Evolutionary conservation across 305 asterid genomes (phyloP).

Genomic region (Salvia sclarea): DNA sequence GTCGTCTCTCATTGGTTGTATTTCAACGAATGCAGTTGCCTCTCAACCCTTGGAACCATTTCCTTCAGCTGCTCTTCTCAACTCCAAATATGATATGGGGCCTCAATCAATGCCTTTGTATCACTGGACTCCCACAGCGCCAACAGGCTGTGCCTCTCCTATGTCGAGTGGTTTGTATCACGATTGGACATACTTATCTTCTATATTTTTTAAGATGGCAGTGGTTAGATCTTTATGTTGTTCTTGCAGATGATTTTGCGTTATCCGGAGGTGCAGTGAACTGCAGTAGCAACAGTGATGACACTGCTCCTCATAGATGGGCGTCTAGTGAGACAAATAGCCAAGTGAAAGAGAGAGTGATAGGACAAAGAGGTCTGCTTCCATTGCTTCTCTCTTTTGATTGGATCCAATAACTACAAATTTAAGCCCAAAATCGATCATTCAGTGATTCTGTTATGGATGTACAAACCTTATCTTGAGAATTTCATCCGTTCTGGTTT

Average conservation of each 20-base stretch:
- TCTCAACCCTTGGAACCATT: constrained; percentile 48
- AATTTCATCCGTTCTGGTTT: neutral
- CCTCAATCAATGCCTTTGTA: constrained; percentile 50
- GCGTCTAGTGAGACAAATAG: constrained; percentile 35
- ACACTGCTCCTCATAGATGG: constrained; percentile 45
- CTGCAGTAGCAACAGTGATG: constrained; percentile 62
- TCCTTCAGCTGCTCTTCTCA: constrained; percentile 49
- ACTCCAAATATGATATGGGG: constrained; percentile 45
- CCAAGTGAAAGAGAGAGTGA: constrained; percentile 41
- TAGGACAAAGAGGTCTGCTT: constrained; percentile 53
- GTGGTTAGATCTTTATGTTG: constrained; percentile 16
- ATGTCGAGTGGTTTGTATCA: constrained; percentile 50
- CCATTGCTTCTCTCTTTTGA: constrained; percentile 14
- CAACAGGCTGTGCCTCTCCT: constrained; percentile 41
- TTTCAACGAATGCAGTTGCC: constrained; percentile 39
- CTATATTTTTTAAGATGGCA: constrained; percentile 4
- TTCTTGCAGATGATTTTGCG: constrained; percentile 53
- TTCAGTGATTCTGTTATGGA: neutral
- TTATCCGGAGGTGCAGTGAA: constrained; percentile 39
- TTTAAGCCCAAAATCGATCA: neutral
- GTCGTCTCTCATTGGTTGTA: neutral
- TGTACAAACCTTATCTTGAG: neutral
- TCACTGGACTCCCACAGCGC: constrained; percentile 47
- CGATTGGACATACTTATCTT: constrained; percentile 2
- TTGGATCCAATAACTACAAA: constrained; percentile 7